Evolutionary conservation across 441 rosid genomes (phyloP), one percentile per base, ranked within the genome.

Genomic region (Populus hybrid): DNA sequence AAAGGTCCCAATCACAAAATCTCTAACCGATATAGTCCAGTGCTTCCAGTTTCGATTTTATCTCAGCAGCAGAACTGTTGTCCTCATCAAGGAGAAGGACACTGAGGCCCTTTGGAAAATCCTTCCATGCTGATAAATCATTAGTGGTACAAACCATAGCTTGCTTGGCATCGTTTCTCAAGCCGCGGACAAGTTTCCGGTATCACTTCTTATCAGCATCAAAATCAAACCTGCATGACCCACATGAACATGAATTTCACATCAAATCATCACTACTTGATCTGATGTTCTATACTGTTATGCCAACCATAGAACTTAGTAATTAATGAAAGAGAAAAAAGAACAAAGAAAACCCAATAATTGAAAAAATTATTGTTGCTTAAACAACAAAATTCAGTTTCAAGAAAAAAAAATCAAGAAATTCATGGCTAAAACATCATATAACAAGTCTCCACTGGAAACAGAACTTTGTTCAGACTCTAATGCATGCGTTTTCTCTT

Each of bases 111-210:
- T 93, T 96, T 3, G 98, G 99, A 64, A 96, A 96, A 79, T 89
- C 91, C 82, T 92, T 91, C 98, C 98, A 94, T 77, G 80, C 88
- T 79, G 95, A 94, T 78, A 94, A 85, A 82, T 96, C 95, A 81
- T 89, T 83, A 71, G 89, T 89, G 79, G 97, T 92, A 87, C 87
- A 85, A 86, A 94, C 93, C 99, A 96, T 96, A 86, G 97, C 94
- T 96, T 92, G 91, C 85, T 92, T 89, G 89, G 98, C 99, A 96
- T 94, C 90, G 86, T 91, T 92, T 91, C 90, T 83, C 90, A 91
- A 86, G 90, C 91, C 80, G 77, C 90, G 84, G 29, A 79, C 82
- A 81, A 80, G 76, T 74, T 81, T 84, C 76, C 84, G 77, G 56
- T 79, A 64, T 78, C 83, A 76, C 76, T 73, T 74, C 75, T 75